Base-by-base conservation (phyloP, 1,139 yeast genomes). In the Sugiyamaella castrensis region DNA sequence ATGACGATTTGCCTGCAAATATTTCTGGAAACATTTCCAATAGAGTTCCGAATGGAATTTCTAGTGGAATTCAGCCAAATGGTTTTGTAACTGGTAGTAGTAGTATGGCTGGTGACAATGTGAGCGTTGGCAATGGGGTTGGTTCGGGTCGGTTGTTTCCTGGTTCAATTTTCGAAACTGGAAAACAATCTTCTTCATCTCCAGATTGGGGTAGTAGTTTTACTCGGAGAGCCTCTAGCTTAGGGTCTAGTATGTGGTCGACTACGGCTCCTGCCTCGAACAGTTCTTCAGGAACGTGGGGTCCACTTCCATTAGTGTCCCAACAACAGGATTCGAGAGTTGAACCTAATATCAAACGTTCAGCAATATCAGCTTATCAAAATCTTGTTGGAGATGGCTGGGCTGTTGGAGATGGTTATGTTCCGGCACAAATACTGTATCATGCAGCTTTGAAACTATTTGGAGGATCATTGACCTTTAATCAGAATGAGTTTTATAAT, bases 341-440 rank as follows among this genome's bases (percentile, higher is more conserved):
- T 31, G 15, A 31, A n/a, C 13, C 3, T 9, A 31, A 37, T 15
- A 55, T 66, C 7, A 52, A 56, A 5, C 47, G 49, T 8, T 57
- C 66, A 2, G 69, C 69, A 1, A 50, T 60, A 11, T 35, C 46
- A 2, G 57, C 67, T 24, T 67, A 64, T 50, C 53, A 55, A 15
- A 54, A 51, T 2, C 53, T 62, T 12, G 48, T 53, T 6, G 33
- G 46, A 24, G 61, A 62, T 10, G 63, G 67, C 8, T 53, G 59
- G 52, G 53, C 60, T 4, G 54, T 57, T 1, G 57, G 53, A 3
- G 70, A 67, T 42, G 70, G 71, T 12, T 66, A 52, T 47, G 64
- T 67, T 11, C 68, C 70, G 1, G 61, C 65, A 2, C 71, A 67
- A 41, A 60, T 61, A n/a, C 56, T 67, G 19, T 66, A 57, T 52